Evolutionary conservation across 2,329 filamentous ascomycete species (phyloP).

Genomic region (Trichoderma semiorbis): DNA sequence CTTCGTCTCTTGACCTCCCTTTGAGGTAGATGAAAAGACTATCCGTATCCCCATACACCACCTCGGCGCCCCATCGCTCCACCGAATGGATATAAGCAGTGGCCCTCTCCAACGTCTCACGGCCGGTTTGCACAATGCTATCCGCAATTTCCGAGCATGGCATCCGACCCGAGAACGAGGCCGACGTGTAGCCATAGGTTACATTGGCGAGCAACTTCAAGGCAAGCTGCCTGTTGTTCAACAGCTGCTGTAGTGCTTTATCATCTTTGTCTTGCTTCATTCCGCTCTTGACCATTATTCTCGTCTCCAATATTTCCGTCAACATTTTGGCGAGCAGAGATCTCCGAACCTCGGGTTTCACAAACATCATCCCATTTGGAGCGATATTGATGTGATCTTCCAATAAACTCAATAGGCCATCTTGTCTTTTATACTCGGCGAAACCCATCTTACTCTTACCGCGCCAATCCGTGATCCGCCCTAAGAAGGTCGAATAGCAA

Average conservation of each 20-base stretch:
- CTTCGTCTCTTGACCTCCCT: slow-evolving; percentile 80
- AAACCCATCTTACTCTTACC: slow-evolving; percentile 94
- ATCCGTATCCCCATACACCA: slow-evolving; percentile 97
- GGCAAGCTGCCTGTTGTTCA: slow-evolving; percentile 91
- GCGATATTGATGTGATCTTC: slow-evolving; percentile 86
- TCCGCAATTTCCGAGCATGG: slow-evolving; percentile 97
- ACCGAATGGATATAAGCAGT: slow-evolving; percentile 90
- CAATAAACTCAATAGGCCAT: slow-evolving; percentile 70
- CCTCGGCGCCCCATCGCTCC: slow-evolving; percentile 85
- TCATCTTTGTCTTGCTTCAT: slow-evolving; percentile 95
- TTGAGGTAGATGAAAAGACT: slow-evolving; percentile 89
- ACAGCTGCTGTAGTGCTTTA: slow-evolving; percentile 74
- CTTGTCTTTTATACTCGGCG: slow-evolving; percentile 75
- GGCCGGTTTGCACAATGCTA: slow-evolving; percentile 93
- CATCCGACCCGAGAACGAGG: slow-evolving; percentile 95
- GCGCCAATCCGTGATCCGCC: slow-evolving; percentile 82
- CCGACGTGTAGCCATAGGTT: slow-evolving; percentile 96
- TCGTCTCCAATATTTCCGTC: slow-evolving; percentile 88
- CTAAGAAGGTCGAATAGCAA: slow-evolving; percentile 95
- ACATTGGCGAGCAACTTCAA: slow-evolving; percentile 98
- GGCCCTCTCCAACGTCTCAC: slow-evolving; percentile 90
- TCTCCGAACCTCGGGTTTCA: slow-evolving; percentile 78
- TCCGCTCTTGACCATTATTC: slow-evolving; percentile 95
- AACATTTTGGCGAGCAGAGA: slow-evolving; percentile 95
- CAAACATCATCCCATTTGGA: slow-evolving; percentile 96